phyloP scores from a whole-genome alignment of 1,139 yeast genomes.

The Saccharomyces hybrid region DNA sequence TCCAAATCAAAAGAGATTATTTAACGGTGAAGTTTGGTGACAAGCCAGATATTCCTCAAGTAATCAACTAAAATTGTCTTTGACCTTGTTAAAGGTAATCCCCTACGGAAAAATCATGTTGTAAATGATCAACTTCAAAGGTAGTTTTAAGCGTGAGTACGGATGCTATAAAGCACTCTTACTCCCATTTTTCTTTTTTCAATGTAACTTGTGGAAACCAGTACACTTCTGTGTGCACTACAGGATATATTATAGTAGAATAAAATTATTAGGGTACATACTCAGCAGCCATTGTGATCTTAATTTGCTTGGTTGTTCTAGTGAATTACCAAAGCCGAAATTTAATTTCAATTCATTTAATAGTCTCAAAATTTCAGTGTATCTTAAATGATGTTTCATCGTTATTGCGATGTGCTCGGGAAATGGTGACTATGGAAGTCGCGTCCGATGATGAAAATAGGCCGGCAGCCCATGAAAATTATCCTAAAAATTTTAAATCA shows the following conservation, averaged over 20 bases:
- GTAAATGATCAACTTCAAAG: not conserved
- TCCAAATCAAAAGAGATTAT: slow-evolving; percentile 3
- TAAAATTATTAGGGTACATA: slow-evolving; percentile 19
- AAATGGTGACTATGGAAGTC: no score
- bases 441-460: no score
- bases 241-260: slow-evolving; percentile 3
- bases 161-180: not conserved
- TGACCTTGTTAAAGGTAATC: slow-evolving; percentile 25
- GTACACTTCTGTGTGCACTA: not conserved
- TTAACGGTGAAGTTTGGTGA: slow-evolving; percentile 15
- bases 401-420: no score
- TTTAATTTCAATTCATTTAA: not conserved
- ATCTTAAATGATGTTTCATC: not conserved
- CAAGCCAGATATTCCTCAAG: not conserved
- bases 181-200: slow-evolving; percentile 3
- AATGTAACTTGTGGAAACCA: slow-evolving; percentile 16
- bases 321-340: not conserved
- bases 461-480: no score
- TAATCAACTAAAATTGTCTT: slow-evolving; percentile 16
- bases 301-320: slow-evolving; percentile 15
- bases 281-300: slow-evolving; percentile 32
- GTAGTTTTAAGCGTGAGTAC: not conserved
- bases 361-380: not conserved
- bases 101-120: slow-evolving; percentile 19
- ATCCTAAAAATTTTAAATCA: no score